Conservation (phyloP, 1,139 yeast species). For the Taphrina confusa region DNA sequence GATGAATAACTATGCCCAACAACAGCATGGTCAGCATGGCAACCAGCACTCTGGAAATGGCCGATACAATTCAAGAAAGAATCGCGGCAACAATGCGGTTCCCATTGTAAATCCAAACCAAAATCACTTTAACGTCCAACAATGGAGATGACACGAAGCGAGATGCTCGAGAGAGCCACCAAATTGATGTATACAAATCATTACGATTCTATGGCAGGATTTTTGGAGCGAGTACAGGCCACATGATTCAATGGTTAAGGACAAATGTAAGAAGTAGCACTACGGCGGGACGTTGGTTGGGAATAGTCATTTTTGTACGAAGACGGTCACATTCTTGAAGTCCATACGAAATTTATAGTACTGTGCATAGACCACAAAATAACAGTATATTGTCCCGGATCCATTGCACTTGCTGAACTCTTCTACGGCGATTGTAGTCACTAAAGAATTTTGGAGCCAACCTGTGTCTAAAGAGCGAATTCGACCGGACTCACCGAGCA, state of each 20-base stretch:
- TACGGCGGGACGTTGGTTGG: conserved; percentile 9
- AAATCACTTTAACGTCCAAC: conserved; percentile 24
- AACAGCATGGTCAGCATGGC: conserved; percentile 16
- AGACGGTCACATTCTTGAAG: not conserved
- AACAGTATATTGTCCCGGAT: not conserved
- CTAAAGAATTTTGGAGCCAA: no score
- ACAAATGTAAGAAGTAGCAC: conserved; percentile 9
- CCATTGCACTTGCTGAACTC: no score
- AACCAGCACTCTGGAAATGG: not conserved
- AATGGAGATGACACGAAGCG: conserved; percentile 13
- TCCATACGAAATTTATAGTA: not conserved
- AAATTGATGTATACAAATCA: not conserved
- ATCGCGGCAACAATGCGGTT: conserved; percentile 22
- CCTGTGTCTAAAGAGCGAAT: no score
- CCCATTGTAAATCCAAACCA: conserved; percentile 20
- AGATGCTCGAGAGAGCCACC: not conserved
- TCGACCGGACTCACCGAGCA: no score
- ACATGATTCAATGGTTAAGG: not conserved
- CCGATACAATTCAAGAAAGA: conserved; percentile 15
- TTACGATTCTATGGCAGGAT: not conserved
- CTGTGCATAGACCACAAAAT: conserved; percentile 7
- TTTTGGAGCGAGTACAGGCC: conserved; percentile 6
- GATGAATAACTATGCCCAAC: conserved; percentile 18
- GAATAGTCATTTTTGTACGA: not conserved
- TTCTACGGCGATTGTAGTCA: no score